These are phyloP conservation scores for Trichosanthes cucumerina DNA, from an alignment of 306 rosid genomes.

Conservation along the genomic window DNA sequence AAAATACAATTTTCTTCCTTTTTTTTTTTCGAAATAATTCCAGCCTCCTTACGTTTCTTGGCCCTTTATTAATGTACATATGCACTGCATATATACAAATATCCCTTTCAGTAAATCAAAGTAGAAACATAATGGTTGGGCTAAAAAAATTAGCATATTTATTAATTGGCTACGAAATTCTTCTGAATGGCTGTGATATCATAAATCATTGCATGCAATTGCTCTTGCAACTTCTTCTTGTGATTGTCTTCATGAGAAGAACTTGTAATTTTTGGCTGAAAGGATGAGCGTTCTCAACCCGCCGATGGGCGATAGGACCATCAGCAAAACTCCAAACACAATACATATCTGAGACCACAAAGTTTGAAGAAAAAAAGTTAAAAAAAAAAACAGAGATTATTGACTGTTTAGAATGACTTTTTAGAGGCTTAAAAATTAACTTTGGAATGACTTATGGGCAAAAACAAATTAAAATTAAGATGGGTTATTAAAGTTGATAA, in stretches of 20 bases:
- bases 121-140: neutral
- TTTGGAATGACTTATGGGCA: too few species aligned
- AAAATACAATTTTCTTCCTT: neutral
- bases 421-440: too few species aligned
- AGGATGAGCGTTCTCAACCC: conserved; percentile 47
- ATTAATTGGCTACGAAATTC: neutral
- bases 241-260: conserved; percentile 46
- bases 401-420: too few species aligned
- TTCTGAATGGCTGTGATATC: neutral
- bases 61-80: neutral
- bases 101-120: too few species aligned
- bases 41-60: neutral
- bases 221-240: neutral
- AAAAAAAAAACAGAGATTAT: too few species aligned
- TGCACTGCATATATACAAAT: neutral
- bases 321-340: conserved; percentile 44
- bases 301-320: conserved; percentile 72
- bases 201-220: too few species aligned
- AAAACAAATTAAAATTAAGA: too few species aligned
- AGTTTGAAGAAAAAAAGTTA: neutral
- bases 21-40: neutral
- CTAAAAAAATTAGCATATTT: neutral
- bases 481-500: neutral
- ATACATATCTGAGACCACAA: conserved; percentile 45
- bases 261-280: conserved; percentile 35